A percentile compares a stretch with the other conserved stretches of the same genome.
Evolutionary conservation across 1,284 basidiomycete species (phyloP).

Genomic region (Lentinus polychrous): DNA sequence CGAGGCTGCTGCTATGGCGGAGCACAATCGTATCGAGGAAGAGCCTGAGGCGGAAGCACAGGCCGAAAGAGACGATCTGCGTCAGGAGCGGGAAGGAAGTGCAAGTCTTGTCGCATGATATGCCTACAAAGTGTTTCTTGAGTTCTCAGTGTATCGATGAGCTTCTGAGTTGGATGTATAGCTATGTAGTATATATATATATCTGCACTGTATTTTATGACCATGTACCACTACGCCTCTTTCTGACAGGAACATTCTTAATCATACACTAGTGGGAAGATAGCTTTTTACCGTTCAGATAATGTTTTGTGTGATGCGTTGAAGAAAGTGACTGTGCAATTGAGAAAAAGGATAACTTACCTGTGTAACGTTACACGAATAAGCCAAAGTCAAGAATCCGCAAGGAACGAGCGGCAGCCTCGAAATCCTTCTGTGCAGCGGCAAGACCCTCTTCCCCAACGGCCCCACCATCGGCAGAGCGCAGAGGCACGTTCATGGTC

Average conservation of each 20-base stretch:
- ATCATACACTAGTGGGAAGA: no score
- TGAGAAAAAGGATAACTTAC: neutral
- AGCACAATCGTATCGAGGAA: conserved; percentile 64
- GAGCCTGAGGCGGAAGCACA: conserved; percentile 76
- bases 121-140: no score
- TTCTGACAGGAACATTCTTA: no score
- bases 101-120: no score
- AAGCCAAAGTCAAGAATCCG: conserved; percentile 67
- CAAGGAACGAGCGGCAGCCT: conserved; percentile 51
- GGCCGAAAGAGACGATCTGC: conserved; percentile 30
- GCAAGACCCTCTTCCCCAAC: conserved; percentile 32
- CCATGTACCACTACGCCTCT: neutral
- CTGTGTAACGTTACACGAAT: conserved; percentile 48
- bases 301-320: no score
- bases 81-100: no score
- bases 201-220: neutral
- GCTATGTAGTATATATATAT: conserved; percentile 5
- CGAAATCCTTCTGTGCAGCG: conserved; percentile 46
- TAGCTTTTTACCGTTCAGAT: no score
- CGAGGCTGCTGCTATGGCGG: conserved; percentile 35
- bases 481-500: conserved; percentile 71
- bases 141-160: neutral
- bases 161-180: neutral
- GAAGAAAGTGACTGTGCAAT: no score
- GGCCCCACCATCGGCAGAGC: conserved; percentile 36